Evolutionary conservation across 805 yeast species (phyloP).

Genomic region (Cyberlindnera lachancei): DNA sequence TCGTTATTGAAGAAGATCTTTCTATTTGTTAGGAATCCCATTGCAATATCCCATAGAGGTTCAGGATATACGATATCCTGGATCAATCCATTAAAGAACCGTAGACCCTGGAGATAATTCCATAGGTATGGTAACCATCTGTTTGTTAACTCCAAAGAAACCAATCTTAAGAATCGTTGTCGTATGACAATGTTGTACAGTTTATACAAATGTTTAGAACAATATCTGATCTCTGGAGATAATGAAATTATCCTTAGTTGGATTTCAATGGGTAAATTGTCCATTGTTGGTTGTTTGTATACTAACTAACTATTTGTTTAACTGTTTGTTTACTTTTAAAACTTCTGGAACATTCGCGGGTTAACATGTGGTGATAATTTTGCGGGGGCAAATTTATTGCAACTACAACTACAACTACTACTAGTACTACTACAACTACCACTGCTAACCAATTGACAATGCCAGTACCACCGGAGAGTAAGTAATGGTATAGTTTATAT

Average conservation of each 20-base stretch:
- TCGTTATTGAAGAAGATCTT: conserved; percentile 39
- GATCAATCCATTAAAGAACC: conserved; percentile 32
- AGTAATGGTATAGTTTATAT: no score
- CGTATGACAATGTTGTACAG: conserved; percentile 44
- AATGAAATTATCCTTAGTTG: conserved; percentile 29
- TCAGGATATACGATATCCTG: conserved; percentile 21
- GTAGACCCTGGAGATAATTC: conserved; percentile 12
- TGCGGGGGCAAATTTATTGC: no score
- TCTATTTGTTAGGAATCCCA: conserved; percentile 42
- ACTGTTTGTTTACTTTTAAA: no score
- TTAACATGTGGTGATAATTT: no score
- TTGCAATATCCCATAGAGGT: conserved; percentile 41
- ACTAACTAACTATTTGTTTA: background rate
- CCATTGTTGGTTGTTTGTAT: conserved; percentile 1
- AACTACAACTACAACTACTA: no score
- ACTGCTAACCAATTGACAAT: conserved; percentile 17
- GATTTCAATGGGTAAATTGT: conserved; percentile 35
- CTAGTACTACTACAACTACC: no score
- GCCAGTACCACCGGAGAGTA: conserved; percentile 18
- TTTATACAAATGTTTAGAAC: conserved; percentile 37
- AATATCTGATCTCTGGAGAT: conserved; percentile 28
- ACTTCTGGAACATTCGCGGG: no score
- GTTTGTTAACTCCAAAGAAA: background rate
- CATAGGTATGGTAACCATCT: background rate
- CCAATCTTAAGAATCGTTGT: conserved; percentile 27